These are phyloP conservation scores for Allium cepa DNA, from an alignment of 106 monocot species.

Conservation along the genomic window DNA sequence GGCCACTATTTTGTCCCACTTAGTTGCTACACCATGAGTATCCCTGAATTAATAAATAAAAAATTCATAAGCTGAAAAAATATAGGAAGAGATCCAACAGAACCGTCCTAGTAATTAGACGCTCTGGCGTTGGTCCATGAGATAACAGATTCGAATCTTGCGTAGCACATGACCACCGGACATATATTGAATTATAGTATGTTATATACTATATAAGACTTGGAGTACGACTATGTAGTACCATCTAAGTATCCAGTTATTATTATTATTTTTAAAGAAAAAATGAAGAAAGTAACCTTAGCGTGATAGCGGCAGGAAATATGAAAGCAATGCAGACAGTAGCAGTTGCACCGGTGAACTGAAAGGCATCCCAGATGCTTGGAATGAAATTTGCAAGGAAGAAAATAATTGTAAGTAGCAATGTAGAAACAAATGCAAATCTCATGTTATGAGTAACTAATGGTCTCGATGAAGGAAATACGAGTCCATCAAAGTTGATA, in stretches of 20 bases:
- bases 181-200: no score
- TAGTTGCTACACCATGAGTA: slow-evolving; percentile 62
- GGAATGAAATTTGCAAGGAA: slow-evolving; percentile 75
- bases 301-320: slow-evolving; percentile 74
- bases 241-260: no score
- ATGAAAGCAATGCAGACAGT: slow-evolving; percentile 86
- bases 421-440: slow-evolving; percentile 37
- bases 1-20: slow-evolving; percentile 59
- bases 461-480: slow-evolving; percentile 55
- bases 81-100: no score
- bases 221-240: no score
- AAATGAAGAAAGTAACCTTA: slow-evolving; percentile 35
- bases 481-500: slow-evolving; percentile 80
- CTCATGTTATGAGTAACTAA: slow-evolving; percentile 53
- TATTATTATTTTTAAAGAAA: not conserved
- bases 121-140: no score
- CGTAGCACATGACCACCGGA: no score
- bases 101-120: no score
- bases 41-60: slow-evolving; percentile 38
- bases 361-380: slow-evolving; percentile 98
- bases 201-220: no score
- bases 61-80: not conserved
- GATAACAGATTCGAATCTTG: no score
- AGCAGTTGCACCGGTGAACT: slow-evolving; percentile 93
- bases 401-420: slow-evolving; percentile 51